These are phyloP conservation scores for Verticillium nonalfalfae DNA, from an alignment of 2,329 filamentous ascomycete genomes.

Conservation along the genomic window DNA sequence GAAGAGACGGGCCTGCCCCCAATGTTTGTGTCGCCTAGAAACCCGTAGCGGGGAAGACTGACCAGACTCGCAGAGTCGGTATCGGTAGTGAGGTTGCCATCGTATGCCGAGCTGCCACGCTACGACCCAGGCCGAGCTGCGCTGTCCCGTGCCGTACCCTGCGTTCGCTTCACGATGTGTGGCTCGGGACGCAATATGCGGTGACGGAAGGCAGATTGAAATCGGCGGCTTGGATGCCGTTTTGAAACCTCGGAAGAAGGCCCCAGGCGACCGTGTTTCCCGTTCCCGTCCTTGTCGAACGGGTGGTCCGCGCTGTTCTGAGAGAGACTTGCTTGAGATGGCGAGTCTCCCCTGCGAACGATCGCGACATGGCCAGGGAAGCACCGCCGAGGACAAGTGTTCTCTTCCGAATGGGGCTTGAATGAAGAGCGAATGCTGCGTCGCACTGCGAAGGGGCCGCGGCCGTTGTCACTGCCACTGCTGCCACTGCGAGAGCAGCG, in stretches of 20 bases:
- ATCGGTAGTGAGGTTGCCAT: background rate
- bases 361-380: background rate
- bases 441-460: background rate
- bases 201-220: background rate
- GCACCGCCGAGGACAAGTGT: background rate
- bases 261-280: background rate
- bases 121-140: background rate
- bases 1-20: background rate
- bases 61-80: background rate
- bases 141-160: background rate
- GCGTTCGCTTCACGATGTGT: background rate
- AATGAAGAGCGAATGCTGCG: background rate
- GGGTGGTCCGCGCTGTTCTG: background rate
- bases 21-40: background rate
- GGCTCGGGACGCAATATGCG: background rate
- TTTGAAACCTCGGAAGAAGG: background rate
- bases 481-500: background rate
- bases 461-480: background rate
- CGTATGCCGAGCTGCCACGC: background rate
- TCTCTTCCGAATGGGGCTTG: background rate
- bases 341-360: background rate
- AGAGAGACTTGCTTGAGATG: background rate
- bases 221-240: background rate
- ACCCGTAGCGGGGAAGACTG: background rate
- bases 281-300: background rate